phyloP scores from a whole-genome alignment of 2,329 filamentous ascomycete genomes.

The Aquanectria penicillioides region DNA sequence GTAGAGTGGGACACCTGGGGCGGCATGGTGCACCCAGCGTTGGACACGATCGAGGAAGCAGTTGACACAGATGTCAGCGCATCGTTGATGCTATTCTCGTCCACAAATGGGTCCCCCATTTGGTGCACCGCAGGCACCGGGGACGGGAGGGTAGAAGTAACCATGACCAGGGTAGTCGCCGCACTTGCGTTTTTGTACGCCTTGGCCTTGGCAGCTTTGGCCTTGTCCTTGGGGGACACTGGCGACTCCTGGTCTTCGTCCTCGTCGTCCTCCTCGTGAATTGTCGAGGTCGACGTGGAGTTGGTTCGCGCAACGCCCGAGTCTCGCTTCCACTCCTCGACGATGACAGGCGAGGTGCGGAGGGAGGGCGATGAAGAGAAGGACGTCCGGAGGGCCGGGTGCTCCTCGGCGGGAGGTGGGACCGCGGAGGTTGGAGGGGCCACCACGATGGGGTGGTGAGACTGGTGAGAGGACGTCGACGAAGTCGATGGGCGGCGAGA shows the following conservation, averaged over 20 bases:
- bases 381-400: slow-evolving; percentile 59
- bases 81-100: slow-evolving; percentile 37
- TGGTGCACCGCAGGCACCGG: slow-evolving; percentile 24
- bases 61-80: slow-evolving; percentile 35
- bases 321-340: slow-evolving; percentile 63
- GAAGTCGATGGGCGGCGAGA: slow-evolving; percentile 38
- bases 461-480: slow-evolving; percentile 35
- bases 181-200: not conserved
- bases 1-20: slow-evolving; percentile 26
- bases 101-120: slow-evolving; percentile 36
- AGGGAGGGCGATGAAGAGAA: slow-evolving; percentile 31
- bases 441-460: slow-evolving; percentile 44
- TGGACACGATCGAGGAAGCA: slow-evolving; percentile 37
- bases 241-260: slow-evolving; percentile 46
- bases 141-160: slow-evolving; percentile 25
- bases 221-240: too few species aligned
- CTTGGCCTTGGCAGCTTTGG: too few species aligned
- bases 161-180: slow-evolving; percentile 5
- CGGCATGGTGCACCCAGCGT: slow-evolving; percentile 36
- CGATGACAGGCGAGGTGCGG: slow-evolving; percentile 36
- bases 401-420: slow-evolving; percentile 60
- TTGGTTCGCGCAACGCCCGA: slow-evolving; percentile 62
- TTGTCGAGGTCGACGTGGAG: slow-evolving; percentile 47
- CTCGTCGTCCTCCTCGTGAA: slow-evolving; percentile 54
- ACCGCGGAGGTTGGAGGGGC: slow-evolving; percentile 45